Evolutionary conservation across 768 basidiomycete species (phyloP).

Genomic region (Tricholoma bakamatsutake): DNA sequence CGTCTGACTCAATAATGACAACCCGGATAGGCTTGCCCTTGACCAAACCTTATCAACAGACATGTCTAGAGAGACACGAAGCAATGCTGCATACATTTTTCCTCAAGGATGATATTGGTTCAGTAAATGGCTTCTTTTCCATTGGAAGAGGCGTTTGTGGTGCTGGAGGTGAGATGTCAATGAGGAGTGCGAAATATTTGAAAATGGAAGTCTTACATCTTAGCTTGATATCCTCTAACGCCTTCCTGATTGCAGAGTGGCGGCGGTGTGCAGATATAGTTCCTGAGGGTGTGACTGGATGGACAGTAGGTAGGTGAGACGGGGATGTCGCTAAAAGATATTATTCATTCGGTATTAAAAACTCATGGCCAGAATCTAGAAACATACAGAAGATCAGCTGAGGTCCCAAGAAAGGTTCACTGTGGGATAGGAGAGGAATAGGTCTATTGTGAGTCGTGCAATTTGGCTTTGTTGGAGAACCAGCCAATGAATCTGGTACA

Average conservation of each 20-base stretch:
- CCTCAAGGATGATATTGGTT: background rate
- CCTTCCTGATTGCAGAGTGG: background rate
- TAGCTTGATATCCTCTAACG: background rate
- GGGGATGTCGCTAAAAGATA: background rate
- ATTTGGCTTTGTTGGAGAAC: conserved; percentile 4
- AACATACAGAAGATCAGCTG: background rate
- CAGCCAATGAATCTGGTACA: conserved; percentile 1
- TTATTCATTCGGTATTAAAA: background rate
- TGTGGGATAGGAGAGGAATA: background rate
- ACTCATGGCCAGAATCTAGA: background rate
- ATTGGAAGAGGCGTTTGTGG: background rate
- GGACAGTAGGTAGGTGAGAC: background rate
- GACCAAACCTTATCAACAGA: background rate
- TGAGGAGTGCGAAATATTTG: background rate
- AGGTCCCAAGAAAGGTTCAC: background rate
- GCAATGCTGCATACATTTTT: background rate
- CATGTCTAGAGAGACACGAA: background rate
- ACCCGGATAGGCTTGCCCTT: background rate
- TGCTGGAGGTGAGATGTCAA: background rate
- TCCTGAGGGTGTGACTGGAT: background rate
- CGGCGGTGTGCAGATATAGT: background rate
- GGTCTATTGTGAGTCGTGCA: background rate
- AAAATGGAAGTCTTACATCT: background rate
- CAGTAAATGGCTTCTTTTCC: conserved; percentile 3
- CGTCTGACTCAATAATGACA: conserved; percentile 2